Conservation (phyloP, 257 asterid species). For the Cynanchum wilfordii region DNA sequence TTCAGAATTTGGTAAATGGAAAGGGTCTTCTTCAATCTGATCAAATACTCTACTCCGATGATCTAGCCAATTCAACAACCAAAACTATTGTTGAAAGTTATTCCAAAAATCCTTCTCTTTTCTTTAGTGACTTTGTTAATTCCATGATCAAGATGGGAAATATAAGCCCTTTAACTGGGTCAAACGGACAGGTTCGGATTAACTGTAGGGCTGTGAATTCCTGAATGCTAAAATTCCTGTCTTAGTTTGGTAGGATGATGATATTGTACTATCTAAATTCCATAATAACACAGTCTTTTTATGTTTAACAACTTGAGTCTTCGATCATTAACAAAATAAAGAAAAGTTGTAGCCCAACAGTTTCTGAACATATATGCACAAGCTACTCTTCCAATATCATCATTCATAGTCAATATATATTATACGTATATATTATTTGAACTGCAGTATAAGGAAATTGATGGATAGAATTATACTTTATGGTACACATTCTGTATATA, state of each 20-base stretch:
- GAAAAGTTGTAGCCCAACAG: neutral
- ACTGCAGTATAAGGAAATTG: neutral
- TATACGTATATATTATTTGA: neutral
- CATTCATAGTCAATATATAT: too few species aligned
- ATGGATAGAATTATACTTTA: neutral
- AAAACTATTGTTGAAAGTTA: conserved; percentile 43
- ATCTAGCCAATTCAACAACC: conserved; percentile 38
- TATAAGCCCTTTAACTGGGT: conserved; percentile 48
- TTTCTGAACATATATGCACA: neutral
- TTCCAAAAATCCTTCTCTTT: conserved; percentile 32
- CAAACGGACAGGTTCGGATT: conserved; percentile 53
- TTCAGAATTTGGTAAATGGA: conserved; percentile 46
- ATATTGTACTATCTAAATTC: too few species aligned
- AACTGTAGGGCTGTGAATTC: conserved; percentile 59
- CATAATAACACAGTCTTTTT: too few species aligned
- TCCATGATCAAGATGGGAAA: conserved; percentile 77
- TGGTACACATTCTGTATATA: neutral
- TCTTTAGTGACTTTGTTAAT: conserved; percentile 51
- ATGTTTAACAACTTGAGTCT: too few species aligned
- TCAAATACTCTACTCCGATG: conserved; percentile 47
- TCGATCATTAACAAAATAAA: too few species aligned
- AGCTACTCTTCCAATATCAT: neutral
- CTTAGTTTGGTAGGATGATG: neutral
- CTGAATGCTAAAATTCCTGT: neutral
- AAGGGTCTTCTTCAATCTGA: conserved; percentile 68